These are phyloP conservation scores for Alternaria angustiovoidea DNA, from an alignment of 2,329 filamentous ascomycete species.

Conservation along the genomic window DNA sequence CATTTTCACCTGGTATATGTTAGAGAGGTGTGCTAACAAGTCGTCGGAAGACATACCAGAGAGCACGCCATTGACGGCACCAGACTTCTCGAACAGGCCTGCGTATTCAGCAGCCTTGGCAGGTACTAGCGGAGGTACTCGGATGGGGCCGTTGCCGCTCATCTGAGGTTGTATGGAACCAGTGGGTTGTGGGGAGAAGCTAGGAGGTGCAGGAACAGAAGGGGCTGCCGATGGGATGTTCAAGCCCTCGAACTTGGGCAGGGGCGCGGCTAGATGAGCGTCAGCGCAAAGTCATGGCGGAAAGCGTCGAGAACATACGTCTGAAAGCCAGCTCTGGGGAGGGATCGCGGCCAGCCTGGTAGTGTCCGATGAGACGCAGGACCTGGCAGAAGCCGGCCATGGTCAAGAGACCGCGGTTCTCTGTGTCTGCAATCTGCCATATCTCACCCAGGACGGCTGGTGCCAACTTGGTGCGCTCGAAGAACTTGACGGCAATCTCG, in stretches of 20 bases:
- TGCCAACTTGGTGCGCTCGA: conserved; percentile 91
- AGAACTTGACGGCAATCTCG: conserved; percentile 96
- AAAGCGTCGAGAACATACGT: conserved; percentile 55
- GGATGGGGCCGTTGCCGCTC: conserved; percentile 68
- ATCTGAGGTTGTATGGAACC: conserved; percentile 48
- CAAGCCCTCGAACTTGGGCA: conserved; percentile 90
- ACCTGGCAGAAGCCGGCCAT: conserved; percentile 93
- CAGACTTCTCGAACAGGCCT: conserved; percentile 88
- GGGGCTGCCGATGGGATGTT: conserved; percentile 58
- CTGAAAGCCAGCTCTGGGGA: conserved; percentile 82
- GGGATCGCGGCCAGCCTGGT: conserved; percentile 85
- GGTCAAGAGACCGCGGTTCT: conserved; percentile 93
- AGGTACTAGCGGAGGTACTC: conserved; percentile 85
- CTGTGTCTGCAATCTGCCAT: conserved; percentile 98
- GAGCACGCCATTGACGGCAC: conserved; percentile 77
- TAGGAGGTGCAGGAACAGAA: conserved; percentile 56
- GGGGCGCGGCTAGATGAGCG: conserved; percentile 69
- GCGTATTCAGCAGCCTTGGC: conserved; percentile 92
- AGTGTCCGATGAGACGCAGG: conserved; percentile 92
- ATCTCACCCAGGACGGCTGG: conserved; percentile 91
- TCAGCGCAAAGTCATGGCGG: conserved; percentile 24
- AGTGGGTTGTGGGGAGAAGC: conserved; percentile 52
- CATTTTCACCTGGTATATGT: conserved; percentile 71
- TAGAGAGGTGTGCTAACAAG: neutral
- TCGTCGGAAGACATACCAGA: conserved; percentile 59